Conservation (phyloP, 2,329 filamentous ascomycete genomes). For the Trichoderma guizhouense region DNA sequence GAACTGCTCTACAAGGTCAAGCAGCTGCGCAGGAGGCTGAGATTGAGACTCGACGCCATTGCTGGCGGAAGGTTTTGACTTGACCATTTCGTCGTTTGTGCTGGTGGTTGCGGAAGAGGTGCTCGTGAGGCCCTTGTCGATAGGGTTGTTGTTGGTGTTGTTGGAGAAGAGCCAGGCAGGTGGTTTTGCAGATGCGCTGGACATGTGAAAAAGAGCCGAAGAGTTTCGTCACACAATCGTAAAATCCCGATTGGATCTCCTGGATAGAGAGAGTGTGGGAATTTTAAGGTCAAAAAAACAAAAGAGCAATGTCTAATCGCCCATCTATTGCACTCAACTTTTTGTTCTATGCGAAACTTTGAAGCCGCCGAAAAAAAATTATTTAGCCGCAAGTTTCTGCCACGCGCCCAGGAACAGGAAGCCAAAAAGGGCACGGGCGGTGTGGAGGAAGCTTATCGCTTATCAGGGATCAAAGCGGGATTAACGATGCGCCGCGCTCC, state of each 20-base stretch:
- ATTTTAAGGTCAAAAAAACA: neutral
- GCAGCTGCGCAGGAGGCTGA: constrained; percentile 54
- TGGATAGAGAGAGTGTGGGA: too few species aligned
- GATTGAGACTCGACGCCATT: constrained; percentile 21
- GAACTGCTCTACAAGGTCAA: constrained; percentile 65
- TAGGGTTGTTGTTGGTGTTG: constrained; percentile 29
- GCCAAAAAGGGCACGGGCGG: constrained; percentile 10
- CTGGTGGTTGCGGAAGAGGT: constrained; percentile 21
- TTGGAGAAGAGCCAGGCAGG: constrained; percentile 45
- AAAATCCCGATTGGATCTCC: neutral
- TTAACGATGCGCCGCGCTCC: constrained; percentile 21
- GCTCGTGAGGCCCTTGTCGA: neutral
- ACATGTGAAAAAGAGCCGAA: neutral
- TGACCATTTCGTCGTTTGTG: constrained; percentile 34
- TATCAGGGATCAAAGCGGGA: constrained; percentile 16
- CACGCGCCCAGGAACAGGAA: constrained; percentile 11
- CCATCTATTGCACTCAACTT: neutral
- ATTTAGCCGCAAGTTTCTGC: constrained; percentile 12
- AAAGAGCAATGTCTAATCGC: neutral
- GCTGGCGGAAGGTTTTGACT: constrained; percentile 27
- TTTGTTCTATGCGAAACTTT: neutral
- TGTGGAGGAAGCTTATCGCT: constrained; percentile 20
- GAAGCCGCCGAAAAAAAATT: neutral
- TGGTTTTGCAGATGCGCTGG: constrained; percentile 23
- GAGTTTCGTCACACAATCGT: neutral